phyloP scores from a whole-genome alignment of 805 yeast genomes.

The Torulaspora quercuum region DNA sequence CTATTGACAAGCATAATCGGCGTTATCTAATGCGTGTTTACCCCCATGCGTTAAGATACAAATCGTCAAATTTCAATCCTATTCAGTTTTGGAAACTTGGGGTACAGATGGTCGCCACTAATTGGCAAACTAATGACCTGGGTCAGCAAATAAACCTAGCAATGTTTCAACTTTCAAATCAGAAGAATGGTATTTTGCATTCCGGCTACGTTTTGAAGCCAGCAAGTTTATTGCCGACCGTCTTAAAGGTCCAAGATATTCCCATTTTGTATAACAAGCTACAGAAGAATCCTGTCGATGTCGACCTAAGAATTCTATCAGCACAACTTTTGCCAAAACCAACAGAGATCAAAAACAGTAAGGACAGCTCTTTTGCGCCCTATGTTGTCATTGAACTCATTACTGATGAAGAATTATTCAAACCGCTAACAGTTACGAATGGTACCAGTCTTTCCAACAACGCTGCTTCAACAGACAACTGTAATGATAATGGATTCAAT shows the following conservation, averaged over 20 bases:
- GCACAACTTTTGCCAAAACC: conserved; percentile 84
- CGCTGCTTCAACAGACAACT: conserved; percentile 30
- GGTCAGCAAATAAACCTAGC: conserved; percentile 90
- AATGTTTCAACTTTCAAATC: conserved; percentile 58
- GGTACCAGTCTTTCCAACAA: conserved; percentile 20
- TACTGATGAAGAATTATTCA: conserved; percentile 18
- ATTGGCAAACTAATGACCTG: conserved; percentile 89
- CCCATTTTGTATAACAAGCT: conserved; percentile 20
- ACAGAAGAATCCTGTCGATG: conserved; percentile 19
- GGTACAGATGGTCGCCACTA: conserved; percentile 91
- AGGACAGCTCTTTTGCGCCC: conserved; percentile 24
- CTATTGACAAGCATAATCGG: conserved; percentile 74
- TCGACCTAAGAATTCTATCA: conserved; percentile 55
- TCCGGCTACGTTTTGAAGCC: conserved; percentile 86
- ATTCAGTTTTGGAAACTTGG: conserved; percentile 79
- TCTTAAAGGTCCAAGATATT: conserved; percentile 29
- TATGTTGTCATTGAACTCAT: conserved; percentile 26
- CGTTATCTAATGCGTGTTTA: conserved; percentile 76
- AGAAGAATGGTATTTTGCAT: conserved; percentile 28
- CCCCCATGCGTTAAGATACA: conserved; percentile 75
- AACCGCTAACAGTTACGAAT: conserved; percentile 25
- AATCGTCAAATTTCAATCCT: conserved; percentile 80
- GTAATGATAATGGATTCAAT: conserved; percentile 75
- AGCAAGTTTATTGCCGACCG: conserved; percentile 36
- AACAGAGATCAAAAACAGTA: conserved; percentile 41